Evolutionary conservation across 2,329 filamentous ascomycete species (phyloP), one percentile per base, ranked within the genome.

Genomic region (Magnaporthiopsis incrustans): DNA sequence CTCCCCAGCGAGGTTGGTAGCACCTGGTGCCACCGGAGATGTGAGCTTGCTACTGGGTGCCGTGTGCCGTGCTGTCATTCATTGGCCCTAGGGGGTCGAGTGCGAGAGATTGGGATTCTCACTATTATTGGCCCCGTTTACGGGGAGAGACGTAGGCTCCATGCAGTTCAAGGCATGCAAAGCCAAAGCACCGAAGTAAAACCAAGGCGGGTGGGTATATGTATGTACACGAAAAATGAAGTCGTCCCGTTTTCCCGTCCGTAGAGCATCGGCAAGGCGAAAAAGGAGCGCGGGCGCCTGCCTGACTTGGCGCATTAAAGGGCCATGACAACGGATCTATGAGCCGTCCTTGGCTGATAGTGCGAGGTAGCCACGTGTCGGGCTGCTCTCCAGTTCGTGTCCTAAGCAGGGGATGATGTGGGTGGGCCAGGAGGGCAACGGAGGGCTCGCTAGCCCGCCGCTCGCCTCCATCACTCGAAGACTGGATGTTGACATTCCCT

Each of bases 401-500:
- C 33, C 7, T n/a, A 5, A n/a, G 18, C 33, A 22, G 58, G 26
- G 2, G 22, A 32, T 32, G 22, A 53, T 5, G 44, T n/a, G 4
- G 4, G 44, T 4, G n/a, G 22, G n/a, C 18, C n/a, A n/a, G 6
- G 7, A 22, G 18, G 5, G 2, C 33, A 35, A 6, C n/a, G 8
- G 44, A 53, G n/a, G 38, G 6, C 38, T 22, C 38, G 38, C 15
- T 22, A 22, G 5, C 4, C 38, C 22, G 27, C 58, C 30, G 15
- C 65, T 22, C 63, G 7, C 18, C 15, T 6, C 38, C 38, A 4
- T 5, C 38, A 44, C 18, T 44, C 15, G 38, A 18, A 57, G 32
- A 65, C 57, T 14, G 70, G 68, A 64, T 69, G 71, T 64, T 75
- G 70, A 67, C 80, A 82, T 64, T 81, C 82, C 56, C 79, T 79